Conservation (phyloP, 2,329 filamentous ascomycete species). For the Aspergillus ochraceoroseus region DNA sequence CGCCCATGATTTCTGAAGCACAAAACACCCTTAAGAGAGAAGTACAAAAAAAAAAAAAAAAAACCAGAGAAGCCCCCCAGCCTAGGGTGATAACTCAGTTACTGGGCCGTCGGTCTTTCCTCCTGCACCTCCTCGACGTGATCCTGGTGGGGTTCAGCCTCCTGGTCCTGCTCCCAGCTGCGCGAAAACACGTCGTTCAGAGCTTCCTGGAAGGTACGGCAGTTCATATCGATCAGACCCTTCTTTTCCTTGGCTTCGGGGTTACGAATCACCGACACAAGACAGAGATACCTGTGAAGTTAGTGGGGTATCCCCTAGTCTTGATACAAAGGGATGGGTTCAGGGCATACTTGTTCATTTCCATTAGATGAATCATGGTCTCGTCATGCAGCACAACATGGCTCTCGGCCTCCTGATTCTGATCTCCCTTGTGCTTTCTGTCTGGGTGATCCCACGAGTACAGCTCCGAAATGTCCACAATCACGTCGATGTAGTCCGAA, state of each 20-base stretch:
- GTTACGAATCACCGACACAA: constrained; percentile 62
- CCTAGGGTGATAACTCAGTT: constrained; percentile 7
- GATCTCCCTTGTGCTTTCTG: constrained; percentile 41
- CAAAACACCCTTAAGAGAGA: background rate
- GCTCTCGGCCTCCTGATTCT: constrained; percentile 56
- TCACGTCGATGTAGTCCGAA: constrained; percentile 96
- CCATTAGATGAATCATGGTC: constrained; percentile 60
- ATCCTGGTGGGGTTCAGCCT: constrained; percentile 19
- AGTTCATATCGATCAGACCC: constrained; percentile 63
- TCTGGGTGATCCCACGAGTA: constrained; percentile 67
- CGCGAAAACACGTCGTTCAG: constrained; percentile 58
- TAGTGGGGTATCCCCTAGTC: constrained; percentile 12
- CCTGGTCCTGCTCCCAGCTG: constrained; percentile 42
- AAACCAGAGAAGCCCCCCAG: background rate
- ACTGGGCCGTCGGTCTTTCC: constrained; percentile 4
- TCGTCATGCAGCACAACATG: constrained; percentile 58
- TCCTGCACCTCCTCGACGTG: constrained; percentile 14
- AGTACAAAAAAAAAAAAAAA: background rate
- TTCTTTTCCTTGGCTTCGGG: constrained; percentile 61
- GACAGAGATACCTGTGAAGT: constrained; percentile 53
- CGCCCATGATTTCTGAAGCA: background rate
- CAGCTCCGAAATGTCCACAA: constrained; percentile 93
- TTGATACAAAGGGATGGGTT: background rate
- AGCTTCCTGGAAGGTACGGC: constrained; percentile 59
- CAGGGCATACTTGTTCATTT: constrained; percentile 61